Percentiles rank a stretch among this genome's conserved stretches.
phyloP scores from a whole-genome alignment of 2,329 filamentous ascomycete species.

The Botrytis cinerea region DNA sequence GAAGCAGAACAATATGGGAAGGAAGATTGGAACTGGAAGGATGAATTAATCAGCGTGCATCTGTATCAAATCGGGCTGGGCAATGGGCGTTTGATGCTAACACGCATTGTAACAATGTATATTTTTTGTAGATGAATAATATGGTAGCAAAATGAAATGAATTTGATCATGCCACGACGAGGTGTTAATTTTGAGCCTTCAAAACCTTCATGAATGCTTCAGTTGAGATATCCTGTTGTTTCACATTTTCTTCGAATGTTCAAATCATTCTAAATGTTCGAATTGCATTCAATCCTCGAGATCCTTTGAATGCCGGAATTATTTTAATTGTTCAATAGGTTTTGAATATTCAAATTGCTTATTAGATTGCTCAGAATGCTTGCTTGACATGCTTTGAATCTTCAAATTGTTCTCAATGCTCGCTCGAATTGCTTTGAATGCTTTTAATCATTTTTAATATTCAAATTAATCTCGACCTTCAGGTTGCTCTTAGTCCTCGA shows the following conservation, averaged over 20 bases:
- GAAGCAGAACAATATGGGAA: not conserved
- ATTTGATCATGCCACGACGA: not conserved
- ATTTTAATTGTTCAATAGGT: not conserved
- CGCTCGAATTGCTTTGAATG: no score
- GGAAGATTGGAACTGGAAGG: conserved; percentile 3
- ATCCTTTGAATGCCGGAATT: not conserved
- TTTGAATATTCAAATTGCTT: not conserved
- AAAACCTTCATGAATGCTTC: not conserved
- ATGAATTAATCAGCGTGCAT: conserved; percentile 17
- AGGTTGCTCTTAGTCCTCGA: no score
- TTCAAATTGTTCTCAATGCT: no score
- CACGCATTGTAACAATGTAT: conserved; percentile 15
- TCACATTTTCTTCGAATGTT: not conserved
- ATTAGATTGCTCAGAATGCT: no score
- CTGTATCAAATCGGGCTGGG: conserved; percentile 13
- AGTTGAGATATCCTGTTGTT: not conserved
- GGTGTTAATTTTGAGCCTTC: not conserved
- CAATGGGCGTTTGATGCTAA: conserved; percentile 14
- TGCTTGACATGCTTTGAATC: no score
- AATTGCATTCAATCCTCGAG: not conserved
- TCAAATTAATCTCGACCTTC: not conserved
- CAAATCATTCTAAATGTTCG: not conserved
- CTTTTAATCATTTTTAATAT: not conserved
- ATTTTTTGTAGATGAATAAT: conserved; percentile 19
- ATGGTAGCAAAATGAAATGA: conserved; percentile 17